Percentiles rank a stretch among this genome's conserved stretches.
Evolutionary conservation across 495 filamentous ascomycete species (phyloP).

Genomic region (Parmelia sp.): DNA sequence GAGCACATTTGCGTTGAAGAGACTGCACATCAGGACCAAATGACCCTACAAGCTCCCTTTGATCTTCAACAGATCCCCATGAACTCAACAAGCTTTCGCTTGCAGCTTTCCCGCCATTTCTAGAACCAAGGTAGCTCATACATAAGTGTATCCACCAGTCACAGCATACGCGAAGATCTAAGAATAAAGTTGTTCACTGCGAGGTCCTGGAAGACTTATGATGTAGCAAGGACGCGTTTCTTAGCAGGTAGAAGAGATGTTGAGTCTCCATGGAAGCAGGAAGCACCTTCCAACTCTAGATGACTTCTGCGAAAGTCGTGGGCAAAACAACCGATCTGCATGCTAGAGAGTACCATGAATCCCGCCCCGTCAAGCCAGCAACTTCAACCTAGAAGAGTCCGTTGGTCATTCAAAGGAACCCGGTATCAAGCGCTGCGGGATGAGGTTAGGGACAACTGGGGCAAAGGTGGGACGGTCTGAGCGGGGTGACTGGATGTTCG

Average conservation of each 20-base stretch:
- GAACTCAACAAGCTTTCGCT: background rate
- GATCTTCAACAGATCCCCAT: too few relatives aligned
- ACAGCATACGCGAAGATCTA: slow-evolving; percentile 60
- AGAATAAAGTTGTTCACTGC: slow-evolving; percentile 46
- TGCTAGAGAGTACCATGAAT: slow-evolving; percentile 53
- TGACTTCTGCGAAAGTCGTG: slow-evolving; percentile 59
- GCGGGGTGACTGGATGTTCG: too few relatives aligned
- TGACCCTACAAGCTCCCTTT: too few relatives aligned
- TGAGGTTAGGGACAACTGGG: too few relatives aligned
- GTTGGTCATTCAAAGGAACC: slow-evolving; percentile 53
- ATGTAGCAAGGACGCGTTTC: too few relatives aligned
- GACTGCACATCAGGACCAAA: too few relatives aligned
- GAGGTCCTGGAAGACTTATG: slow-evolving; percentile 35
- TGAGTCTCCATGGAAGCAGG: too few relatives aligned
- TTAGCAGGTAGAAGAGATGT: too few relatives aligned
- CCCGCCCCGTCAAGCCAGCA: slow-evolving; percentile 55
- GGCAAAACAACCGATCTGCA: slow-evolving; percentile 62
- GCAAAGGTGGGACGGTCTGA: too few relatives aligned
- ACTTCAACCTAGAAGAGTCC: slow-evolving; percentile 39
- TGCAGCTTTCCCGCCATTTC: background rate
- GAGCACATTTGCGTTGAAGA: too few relatives aligned
- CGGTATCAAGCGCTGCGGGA: too few relatives aligned
- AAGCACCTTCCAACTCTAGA: too few relatives aligned
- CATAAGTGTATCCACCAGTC: slow-evolving; percentile 45
- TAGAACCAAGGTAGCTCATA: slow-evolving; percentile 21